Percentiles rank a stretch among this genome's conserved stretches.
These are phyloP conservation scores for Nephelium lappaceum DNA, from an alignment of 345 rosid species.

Conservation along the genomic window DNA sequence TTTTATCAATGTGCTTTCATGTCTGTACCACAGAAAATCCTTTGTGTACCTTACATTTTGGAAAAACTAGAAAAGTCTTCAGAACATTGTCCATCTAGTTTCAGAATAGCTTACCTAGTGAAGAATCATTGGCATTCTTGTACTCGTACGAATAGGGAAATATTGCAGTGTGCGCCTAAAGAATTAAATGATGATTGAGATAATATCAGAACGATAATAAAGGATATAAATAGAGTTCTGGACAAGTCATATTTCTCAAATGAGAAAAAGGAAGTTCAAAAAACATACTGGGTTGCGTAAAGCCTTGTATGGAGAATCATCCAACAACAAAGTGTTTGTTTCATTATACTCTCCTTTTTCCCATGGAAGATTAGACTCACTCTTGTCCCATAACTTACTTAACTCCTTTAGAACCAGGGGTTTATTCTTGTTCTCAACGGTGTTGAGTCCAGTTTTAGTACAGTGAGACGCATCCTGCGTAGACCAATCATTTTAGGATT, in stretches of 20 bases:
- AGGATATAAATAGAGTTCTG: not conserved
- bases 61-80: not conserved
- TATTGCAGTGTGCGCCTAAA: slow-evolving; percentile 70
- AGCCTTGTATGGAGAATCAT: slow-evolving; percentile 90
- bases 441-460: slow-evolving; percentile 49
- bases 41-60: too few species aligned
- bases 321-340: slow-evolving; percentile 76
- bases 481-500: slow-evolving; percentile 4
- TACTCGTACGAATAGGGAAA: slow-evolving; percentile 67
- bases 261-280: not conserved
- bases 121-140: slow-evolving; percentile 46
- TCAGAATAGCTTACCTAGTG: slow-evolving; percentile 63
- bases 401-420: slow-evolving; percentile 82
- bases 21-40: not conserved
- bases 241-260: slow-evolving; percentile 8
- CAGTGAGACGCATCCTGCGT: slow-evolving; percentile 65
- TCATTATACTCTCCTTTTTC: slow-evolving; percentile 61
- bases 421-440: slow-evolving; percentile 57
- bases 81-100: not conserved
- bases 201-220: slow-evolving; percentile 10
- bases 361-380: slow-evolving; percentile 52
- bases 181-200: slow-evolving; percentile 19
- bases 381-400: slow-evolving; percentile 60
- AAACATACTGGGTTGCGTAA: slow-evolving; percentile 76
- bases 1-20: not conserved